Conservation (phyloP, 371 early-diverging fungal species). For the Mucor circinelloides region DNA sequence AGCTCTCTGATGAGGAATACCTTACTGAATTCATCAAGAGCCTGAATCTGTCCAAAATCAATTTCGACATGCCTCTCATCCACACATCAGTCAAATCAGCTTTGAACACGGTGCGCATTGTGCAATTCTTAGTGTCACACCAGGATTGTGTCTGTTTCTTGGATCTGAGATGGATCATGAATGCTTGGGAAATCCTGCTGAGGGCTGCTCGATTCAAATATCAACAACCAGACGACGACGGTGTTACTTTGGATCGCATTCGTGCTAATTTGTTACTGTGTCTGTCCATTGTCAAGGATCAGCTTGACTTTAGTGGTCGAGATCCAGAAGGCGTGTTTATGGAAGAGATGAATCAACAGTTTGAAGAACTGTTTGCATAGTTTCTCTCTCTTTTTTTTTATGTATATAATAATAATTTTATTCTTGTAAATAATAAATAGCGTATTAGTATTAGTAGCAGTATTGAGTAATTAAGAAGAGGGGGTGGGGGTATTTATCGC, state of each 20-base stretch:
- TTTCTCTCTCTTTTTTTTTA: not conserved
- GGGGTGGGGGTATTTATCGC: not conserved
- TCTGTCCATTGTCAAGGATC: conserved; percentile 8
- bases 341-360: not conserved
- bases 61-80: conserved; percentile 17
- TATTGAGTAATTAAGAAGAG: not conserved
- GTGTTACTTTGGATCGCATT: conserved; percentile 15
- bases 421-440: conserved; percentile 3
- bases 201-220: conserved; percentile 15
- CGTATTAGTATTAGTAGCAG: no score
- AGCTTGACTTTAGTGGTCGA: not conserved
- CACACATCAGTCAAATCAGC: conserved; percentile 22
- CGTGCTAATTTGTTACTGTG: conserved; percentile 24
- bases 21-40: not conserved
- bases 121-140: conserved; percentile 17
- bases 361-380: conserved; percentile 3
- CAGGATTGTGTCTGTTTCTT: conserved; percentile 17
- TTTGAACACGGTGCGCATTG: conserved; percentile 18
- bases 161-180: conserved; percentile 22
- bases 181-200: conserved; percentile 19
- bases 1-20: conserved; percentile 24
- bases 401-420: not conserved
- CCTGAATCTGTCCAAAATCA: not conserved
- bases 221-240: conserved; percentile 3
- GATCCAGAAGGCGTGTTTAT: conserved; percentile 1